Evolutionary conservation across 2,329 filamentous ascomycete species (phyloP).

Genomic region (Calonectria crousiana): DNA sequence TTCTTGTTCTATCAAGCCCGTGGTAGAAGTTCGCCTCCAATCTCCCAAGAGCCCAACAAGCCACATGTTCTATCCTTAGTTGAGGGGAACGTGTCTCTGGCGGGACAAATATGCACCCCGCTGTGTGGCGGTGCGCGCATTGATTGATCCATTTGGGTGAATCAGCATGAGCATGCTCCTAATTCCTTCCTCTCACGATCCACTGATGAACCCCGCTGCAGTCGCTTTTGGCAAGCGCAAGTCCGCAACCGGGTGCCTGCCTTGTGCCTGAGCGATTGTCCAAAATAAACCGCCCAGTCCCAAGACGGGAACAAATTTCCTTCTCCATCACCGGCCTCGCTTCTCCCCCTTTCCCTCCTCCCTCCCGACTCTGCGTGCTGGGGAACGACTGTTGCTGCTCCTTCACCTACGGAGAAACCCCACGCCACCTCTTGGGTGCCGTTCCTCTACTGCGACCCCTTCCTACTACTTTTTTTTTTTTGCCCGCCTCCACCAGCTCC

Average conservation of each 20-base stretch:
- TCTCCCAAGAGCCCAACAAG: neutral
- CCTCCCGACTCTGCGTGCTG: constrained; percentile 21
- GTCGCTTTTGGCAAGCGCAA: constrained; percentile 24
- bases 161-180: neutral
- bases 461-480: constrained; percentile 2
- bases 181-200: constrained; percentile 11
- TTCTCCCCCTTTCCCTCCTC: constrained; percentile 16
- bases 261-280: neutral
- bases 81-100: neutral
- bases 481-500: constrained; percentile 22
- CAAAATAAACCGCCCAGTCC: constrained; percentile 25
- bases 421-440: neutral
- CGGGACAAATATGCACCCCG: constrained; percentile 34
- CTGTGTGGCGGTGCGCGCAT: constrained; percentile 42
- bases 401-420: neutral
- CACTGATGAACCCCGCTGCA: constrained; percentile 19
- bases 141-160: constrained; percentile 3
- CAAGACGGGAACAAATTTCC: constrained; percentile 24
- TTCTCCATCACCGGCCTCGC: constrained; percentile 18
- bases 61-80: constrained; percentile 1
- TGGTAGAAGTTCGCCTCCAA: neutral
- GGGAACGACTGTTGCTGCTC: constrained; percentile 8
- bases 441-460: neutral
- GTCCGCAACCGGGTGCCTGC: constrained; percentile 19
- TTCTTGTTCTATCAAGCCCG: no score